Conservation (phyloP, 2,329 filamentous ascomycete genomes). For the Dendrostoma leiphaemia region DNA sequence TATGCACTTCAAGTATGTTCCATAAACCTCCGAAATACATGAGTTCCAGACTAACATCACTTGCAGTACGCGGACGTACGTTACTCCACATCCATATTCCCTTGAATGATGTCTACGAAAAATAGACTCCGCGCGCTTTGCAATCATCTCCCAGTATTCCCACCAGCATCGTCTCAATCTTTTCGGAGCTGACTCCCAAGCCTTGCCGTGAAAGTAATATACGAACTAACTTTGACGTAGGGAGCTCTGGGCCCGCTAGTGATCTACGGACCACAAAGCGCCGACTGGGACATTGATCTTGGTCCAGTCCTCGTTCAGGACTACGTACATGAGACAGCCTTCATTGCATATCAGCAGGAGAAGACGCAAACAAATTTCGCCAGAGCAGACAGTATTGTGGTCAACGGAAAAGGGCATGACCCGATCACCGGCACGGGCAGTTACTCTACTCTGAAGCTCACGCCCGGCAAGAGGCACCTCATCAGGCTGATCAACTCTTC, state of each 20-base stretch:
- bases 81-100: no score
- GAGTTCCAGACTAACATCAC: no score
- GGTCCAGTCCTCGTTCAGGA: conserved; percentile 46
- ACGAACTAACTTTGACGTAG: no score
- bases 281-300: conserved; percentile 47
- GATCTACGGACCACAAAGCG: conserved; percentile 43
- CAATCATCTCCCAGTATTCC: no score
- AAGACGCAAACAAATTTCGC: conserved; percentile 8
- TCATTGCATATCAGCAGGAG: conserved; percentile 21
- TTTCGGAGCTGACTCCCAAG: no score
- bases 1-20: conserved; percentile 35
- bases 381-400: conserved; percentile 29
- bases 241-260: conserved; percentile 49
- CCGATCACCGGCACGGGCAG: conserved; percentile 17
- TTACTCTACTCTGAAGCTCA: conserved; percentile 21
- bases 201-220: no score
- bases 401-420: conserved; percentile 33
- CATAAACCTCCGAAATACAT: no score
- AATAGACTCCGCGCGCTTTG: no score
- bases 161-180: no score
- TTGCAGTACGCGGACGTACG: no score
- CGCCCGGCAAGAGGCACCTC: conserved; percentile 38
- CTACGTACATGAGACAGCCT: conserved; percentile 38
- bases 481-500: conserved; percentile 43
- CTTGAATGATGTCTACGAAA: no score